Base-by-base conservation (phyloP, 2,329 filamentous ascomycete genomes). In the Fusarium anthophilum region DNA sequence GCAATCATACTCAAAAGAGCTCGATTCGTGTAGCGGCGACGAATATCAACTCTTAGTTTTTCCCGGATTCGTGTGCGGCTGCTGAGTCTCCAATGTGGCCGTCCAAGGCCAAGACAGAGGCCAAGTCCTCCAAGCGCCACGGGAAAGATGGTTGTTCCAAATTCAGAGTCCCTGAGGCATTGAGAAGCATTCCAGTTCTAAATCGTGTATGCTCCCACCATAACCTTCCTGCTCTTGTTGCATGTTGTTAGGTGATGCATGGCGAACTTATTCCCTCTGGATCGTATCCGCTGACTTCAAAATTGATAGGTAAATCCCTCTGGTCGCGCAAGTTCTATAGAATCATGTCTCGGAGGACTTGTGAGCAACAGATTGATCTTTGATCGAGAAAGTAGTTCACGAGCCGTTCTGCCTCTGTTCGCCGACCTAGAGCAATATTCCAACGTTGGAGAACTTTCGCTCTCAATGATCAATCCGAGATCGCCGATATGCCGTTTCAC, bases 361-460 rank as follows among this genome's bases (percentile, higher is more conserved):
- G 0, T n/a, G 5, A n/a, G 47, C 47, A 50, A 50, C 20, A n/a
- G 22, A 6, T 8, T 32, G 0, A 8, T 13, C 15, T 50, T 50
- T 9, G 28, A n/a, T 17, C 14, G 22, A n/a, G 28, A 30, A 0
- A 30, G 28, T 3, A 0, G 8, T 11, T n/a, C 14, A 12, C 12
- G 28, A 17, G 4, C 18, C 10, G 4, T 5, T 12, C 2, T 32
- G 7, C 28, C 47, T n/a, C 15, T 50, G 10, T n/a, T 50, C 22
- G 22, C 9, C 7, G 47, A 50, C 28, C 10, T 50, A 22, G 47
- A 50, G 7, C 22, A 50, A 13, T 7, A 18, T 2, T n/a, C 14
- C 22, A 32, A 32, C 15, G 15, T 4, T 3, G 20, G 8, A 0
- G 8, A 30, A 10, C 17, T 48, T 11, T 10, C 28, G 28, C 20